Percentiles rank a stretch among this genome's conserved stretches.
Evolutionary conservation across 2,329 filamentous ascomycete species (phyloP).

Genomic region (Pyrenophora tritici-repentis): DNA sequence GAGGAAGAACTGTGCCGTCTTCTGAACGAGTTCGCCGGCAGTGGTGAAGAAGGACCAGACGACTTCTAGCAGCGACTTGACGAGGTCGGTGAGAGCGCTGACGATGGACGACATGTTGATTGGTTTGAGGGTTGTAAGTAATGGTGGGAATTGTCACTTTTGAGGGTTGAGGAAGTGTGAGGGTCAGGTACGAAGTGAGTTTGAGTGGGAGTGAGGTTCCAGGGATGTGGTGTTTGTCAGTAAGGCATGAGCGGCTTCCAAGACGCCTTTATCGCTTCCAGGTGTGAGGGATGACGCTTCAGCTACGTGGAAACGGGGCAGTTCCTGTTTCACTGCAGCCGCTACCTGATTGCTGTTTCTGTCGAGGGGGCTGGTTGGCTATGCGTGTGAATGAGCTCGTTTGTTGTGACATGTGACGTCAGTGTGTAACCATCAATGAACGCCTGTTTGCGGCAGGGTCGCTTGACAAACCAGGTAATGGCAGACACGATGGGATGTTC

Average conservation of each 20-base stretch:
- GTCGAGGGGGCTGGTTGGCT: slow-evolving; percentile 25
- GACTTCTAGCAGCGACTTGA: slow-evolving; percentile 40
- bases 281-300: slow-evolving; percentile 22
- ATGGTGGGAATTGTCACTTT: slow-evolving; percentile 1
- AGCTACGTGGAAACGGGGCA: slow-evolving; percentile 21
- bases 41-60: slow-evolving; percentile 45
- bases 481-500: neutral
- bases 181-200: neutral
- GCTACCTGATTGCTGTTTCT: slow-evolving; percentile 5
- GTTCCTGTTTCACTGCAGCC: slow-evolving; percentile 11
- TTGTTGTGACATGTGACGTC: slow-evolving; percentile 27
- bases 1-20: slow-evolving; percentile 35
- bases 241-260: no score
- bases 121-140: neutral
- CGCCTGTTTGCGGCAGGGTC: slow-evolving; percentile 4
- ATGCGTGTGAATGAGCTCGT: slow-evolving; percentile 10
- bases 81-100: slow-evolving; percentile 38
- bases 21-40: slow-evolving; percentile 37
- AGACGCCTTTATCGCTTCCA: neutral
- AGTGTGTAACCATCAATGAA: slow-evolving; percentile 11
- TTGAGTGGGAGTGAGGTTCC: neutral
- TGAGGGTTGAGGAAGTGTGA: neutral
- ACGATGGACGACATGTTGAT: slow-evolving; percentile 42
- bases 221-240: neutral
- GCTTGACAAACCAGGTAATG: neutral